Evolutionary conservation across 139 green algal genomes (phyloP).

Genomic region (Spirogloea muscicola): DNA sequence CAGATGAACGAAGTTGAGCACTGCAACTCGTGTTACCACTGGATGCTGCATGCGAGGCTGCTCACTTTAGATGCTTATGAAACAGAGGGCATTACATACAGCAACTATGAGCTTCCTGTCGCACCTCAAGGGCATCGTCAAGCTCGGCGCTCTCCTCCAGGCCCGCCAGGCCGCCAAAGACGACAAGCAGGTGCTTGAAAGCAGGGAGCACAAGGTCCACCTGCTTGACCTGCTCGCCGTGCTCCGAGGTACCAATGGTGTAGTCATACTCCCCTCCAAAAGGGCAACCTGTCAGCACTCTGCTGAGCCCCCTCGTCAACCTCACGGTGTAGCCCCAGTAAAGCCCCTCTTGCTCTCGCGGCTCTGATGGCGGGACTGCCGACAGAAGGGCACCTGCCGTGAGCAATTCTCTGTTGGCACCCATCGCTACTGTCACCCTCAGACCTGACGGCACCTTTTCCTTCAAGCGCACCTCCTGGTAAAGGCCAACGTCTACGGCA

Average conservation of each 20-base stretch:
- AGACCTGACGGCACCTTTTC: conserved; percentile 1
- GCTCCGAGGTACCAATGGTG: conserved; percentile 42
- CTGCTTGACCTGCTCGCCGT: conserved; percentile 27
- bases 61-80: neutral
- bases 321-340: conserved; percentile 87
- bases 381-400: conserved; percentile 10
- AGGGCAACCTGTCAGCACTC: conserved; percentile 58
- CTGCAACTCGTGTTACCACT: too few relatives aligned
- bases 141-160: conserved; percentile 59
- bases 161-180: conserved; percentile 67
- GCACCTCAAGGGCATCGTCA: conserved; percentile 34
- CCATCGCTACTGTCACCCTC: conserved; percentile 24
- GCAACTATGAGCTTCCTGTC: too few relatives aligned
- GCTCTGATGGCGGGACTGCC: conserved; percentile 52
- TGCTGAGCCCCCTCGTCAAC: conserved; percentile 61
- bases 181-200: conserved; percentile 72
- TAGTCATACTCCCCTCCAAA: conserved; percentile 43
- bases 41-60: neutral
- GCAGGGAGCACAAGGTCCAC: conserved; percentile 54
- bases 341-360: conserved; percentile 55
- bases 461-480: neutral
- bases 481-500: conserved; percentile 31
- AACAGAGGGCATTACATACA: conserved; percentile 1
- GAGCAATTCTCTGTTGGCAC: neutral
- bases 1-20: neutral